Base-by-base conservation (phyloP, 352 stramenopile genomes). In the Stramenopiles sp. region DNA sequence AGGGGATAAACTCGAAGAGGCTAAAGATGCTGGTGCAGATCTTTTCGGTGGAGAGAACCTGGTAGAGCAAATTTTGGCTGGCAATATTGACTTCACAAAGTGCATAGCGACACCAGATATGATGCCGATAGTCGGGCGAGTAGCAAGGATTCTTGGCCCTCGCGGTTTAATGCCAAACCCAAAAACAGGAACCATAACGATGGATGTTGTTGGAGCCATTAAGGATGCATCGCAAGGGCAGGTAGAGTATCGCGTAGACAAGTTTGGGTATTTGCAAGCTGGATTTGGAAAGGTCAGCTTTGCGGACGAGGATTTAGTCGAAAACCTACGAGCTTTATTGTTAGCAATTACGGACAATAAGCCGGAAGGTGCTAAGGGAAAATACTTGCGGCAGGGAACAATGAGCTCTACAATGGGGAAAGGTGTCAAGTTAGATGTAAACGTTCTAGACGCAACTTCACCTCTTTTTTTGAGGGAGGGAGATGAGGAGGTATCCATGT, bases 91-190 rank as follows among this genome's bases (percentile, higher is more conserved):
- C 80, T 96, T 97, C 81, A 91, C 97, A 81, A 89, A 91, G 82
- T 30, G 55, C 4, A 93, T 97, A 76, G 92, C 93, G 0, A 96
- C 92, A 29, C 93, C 93, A 0, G 91, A 95, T 82, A 89, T 96
- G 80, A 95, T 98, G 91, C 87, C 93, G 14, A 83, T 95, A 31
- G 90, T 99, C n/a, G 91, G 91, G 67, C 89, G 92, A 30, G 88
- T 98, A 80, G 95, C 93, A 30, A 88, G 95, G 81, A 88, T 98
- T 39, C 89, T 99, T 30, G 96, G 95, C 83, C 96, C 96, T 30
- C 90, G 95, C 80, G 95, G 95, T 30, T 84, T 99, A 14, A 98
- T 99, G 95, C 96, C 96, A 44, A 99, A 98, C 87, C 90, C 93
- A 0, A 99, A 99, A 90, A 86, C 97, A 22, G 94, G 94, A 30